Base-by-base conservation (phyloP, 495 filamentous ascomycete species). In the Penicillium soppii region DNA sequence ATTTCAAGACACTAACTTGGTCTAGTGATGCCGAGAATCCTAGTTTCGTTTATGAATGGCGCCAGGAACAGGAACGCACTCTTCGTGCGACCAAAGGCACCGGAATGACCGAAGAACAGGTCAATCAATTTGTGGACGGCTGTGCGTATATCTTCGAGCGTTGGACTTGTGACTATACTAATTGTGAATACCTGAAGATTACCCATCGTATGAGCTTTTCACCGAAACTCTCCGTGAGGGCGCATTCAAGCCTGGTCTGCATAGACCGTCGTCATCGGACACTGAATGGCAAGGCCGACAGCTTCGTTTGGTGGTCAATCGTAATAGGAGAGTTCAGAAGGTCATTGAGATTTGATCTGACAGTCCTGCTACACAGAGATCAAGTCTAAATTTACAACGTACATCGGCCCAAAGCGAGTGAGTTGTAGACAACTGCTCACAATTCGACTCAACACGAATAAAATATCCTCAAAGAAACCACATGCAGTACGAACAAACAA, bases 1-100 rank as follows among this genome's bases (percentile, higher is more conserved):
- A n/a, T 8, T 25, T 37, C n/a, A 17, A 30, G 5, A n/a, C 42
- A 40, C 42, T 56, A 25, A 57, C 10, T 23, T n/a, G 15, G n/a
- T 42, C 29, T 35, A 85, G 81, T 52, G 92, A 97, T 62, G 88
- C 92, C 9, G 78, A 88, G 62, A 72, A 95, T 50, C 77, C 76
- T 13, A 74, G 76, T 47, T 95, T 77, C 59, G 92, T 96, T 32
- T 97, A 96, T 63, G 83, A 82, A 52, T 97, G 92, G 92, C 84
- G 92, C 15, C 69, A 83, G 47, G 75, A 97, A 65, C 90, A 95
- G 65, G 92, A 97, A 68, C 76, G 73, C 20, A 76, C 74, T 43
- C 72, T 97, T 56, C 76, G 88, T 15, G 71, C 68, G 10, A 63
- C 75, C 37, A 89, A 78, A 61, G 86, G 87, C 20, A 74, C 67